Base-by-base conservation (phyloP, 1,139 yeast genomes). In the Yamadazyma jaroonii region DNA sequence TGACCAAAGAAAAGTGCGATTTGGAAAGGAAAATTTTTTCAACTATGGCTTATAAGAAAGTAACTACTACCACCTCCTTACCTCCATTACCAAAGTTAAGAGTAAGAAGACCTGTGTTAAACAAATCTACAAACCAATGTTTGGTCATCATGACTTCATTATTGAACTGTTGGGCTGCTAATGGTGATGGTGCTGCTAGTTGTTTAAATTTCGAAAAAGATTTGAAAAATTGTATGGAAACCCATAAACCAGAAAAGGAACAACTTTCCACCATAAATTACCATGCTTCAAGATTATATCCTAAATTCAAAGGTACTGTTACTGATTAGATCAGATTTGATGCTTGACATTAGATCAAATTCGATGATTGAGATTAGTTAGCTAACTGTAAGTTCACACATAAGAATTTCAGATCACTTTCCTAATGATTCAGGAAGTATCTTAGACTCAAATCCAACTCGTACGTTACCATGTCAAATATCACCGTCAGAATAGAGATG, bases 101-200 rank as follows among this genome's bases (percentile, higher is more conserved):
- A 60, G 87, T 84, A 42, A 82, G 84, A 59, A 79, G 78, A 47
- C 81, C 86, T 23, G 70, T 74, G 25, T 64, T 70, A 43, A 74
- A 70, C 46, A 79, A 76, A 57, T 70, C 68, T 62, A 79, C 64
- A 61, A 81, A 85, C 48, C 81, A 86, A 44, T 89, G 97, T 58
- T 63, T 81, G 45, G 88, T 86, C 39, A 68, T 84, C 47, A 85
- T 90, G 92, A 81, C 94, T 6, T 83, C 87, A 33, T 72, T 90
- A 60, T 71, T 90, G 52, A 87, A 85, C 69, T 90, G 97, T 63
- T 90, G 97, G 97, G 95, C 97, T 4, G 86, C 96, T 24, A 86
- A 88, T 64, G 92, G 95, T 36, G 95, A 88, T 61, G 92, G 92
- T 41, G 72, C 84, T 15, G 64, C 72, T 9, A 73, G 66, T 33